Evolutionary conservation across 768 basidiomycete genomes (phyloP), one percentile per base, ranked within the genome.

Genomic region (Auricularia heimuer): DNA sequence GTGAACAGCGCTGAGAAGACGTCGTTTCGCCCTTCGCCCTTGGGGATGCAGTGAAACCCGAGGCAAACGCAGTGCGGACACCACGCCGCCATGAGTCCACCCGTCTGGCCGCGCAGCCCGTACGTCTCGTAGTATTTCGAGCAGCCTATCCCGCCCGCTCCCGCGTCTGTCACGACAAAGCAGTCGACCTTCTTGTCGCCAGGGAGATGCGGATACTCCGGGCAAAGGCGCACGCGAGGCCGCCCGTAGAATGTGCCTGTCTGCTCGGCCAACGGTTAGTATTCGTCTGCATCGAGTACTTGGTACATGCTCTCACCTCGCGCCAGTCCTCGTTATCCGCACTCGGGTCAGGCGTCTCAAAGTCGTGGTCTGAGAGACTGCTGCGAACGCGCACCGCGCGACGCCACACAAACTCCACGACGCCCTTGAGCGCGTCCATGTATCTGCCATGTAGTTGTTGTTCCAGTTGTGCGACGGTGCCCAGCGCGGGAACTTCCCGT

Each of bases 1-100:
- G 77, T 79, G 14, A 76, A 67, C 1, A 79, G 68, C 1, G 78
- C 77, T 2, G 74, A 77, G 64, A 79, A 79, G 0, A 78, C 75
- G 67, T 78, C 75, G 64, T 79, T 77, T 1, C 74, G 54, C 3
- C 77, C 77, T 66, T 78, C 77, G 1, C 70, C 29, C 29, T 29
- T 29, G 29, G 29, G 29, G 29, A 29, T 29, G 29, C 29, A 29
- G 29, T 29, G 29, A 29, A 56, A 56, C 18, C 54, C 54, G 54
- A 56, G 54, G 54, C 54, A 56, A 10, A 56, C 54, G 16, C 16
- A 56, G 54, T 56, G 54, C 1, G 54, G 10, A 56, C 54, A 56
- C 54, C 54, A 56, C 16, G 54, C 54, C 29, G 54, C 54, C 54
- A 56, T 56, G 12, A 56, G 16, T 21, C 54, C 54, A 56, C 54